Conservation (phyloP, 257 asterid genomes). For the Solanum neorickii region DNA sequence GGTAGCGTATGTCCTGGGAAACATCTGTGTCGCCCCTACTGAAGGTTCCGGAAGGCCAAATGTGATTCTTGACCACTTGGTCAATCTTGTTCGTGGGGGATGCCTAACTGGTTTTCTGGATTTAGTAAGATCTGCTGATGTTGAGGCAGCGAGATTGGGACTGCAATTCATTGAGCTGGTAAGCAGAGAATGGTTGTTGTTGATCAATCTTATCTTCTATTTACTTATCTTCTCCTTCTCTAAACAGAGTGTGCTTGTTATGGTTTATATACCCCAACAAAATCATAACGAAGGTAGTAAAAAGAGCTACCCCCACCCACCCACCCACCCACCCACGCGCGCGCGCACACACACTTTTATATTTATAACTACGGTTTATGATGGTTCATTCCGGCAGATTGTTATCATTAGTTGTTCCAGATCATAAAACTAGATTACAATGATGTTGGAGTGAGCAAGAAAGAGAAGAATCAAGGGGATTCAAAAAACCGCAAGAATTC, state of each 20-base stretch:
- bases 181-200: constrained; percentile 7
- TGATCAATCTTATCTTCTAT: background rate
- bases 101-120: constrained; percentile 71
- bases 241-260: background rate
- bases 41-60: constrained; percentile 64
- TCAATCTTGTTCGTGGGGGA: constrained; percentile 65
- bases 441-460: background rate
- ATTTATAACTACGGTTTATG: background rate
- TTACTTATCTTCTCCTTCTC: background rate
- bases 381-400: background rate
- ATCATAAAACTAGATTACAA: background rate
- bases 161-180: constrained; percentile 96
- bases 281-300: background rate
- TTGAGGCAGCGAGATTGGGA: constrained; percentile 86
- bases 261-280: background rate
- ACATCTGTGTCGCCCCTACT: constrained; percentile 67
- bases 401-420: background rate
- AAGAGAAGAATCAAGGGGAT: background rate
- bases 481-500: background rate
- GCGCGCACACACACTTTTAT: background rate
- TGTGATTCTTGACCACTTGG: constrained; percentile 70
- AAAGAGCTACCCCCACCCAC: background rate
- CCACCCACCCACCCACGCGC: no score
- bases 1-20: constrained; percentile 85
- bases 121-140: constrained; percentile 78